These are phyloP conservation scores for Babesia divergens DNA, from an alignment of 169 alveolate genomes.

Conservation along the genomic window DNA sequence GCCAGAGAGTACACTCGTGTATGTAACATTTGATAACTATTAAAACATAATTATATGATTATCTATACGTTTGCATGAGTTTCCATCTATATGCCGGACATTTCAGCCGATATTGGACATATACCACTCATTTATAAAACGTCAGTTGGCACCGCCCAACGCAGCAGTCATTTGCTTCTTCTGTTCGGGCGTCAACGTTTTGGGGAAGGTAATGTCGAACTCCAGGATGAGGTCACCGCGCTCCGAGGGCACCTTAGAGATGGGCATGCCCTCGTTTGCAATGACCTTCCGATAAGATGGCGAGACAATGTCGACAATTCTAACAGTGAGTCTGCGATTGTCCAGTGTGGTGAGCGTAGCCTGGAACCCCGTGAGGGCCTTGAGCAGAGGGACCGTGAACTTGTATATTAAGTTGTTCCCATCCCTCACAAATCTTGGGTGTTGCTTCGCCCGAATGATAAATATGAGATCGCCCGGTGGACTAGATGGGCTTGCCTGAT, in stretches of 20 bases:
- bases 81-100: too few relatives aligned
- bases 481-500: slow-evolving; percentile 77
- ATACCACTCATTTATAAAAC: too few relatives aligned
- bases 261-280: slow-evolving; percentile 82
- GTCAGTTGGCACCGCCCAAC: too few relatives aligned
- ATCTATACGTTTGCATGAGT: neutral
- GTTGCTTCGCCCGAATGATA: slow-evolving; percentile 75
- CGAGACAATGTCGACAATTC: slow-evolving; percentile 79
- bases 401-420: slow-evolving; percentile 79
- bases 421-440: slow-evolving; percentile 76
- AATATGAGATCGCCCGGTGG: slow-evolving; percentile 83
- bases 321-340: slow-evolving; percentile 76
- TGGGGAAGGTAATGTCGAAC: slow-evolving; percentile 80
- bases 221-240: slow-evolving; percentile 81
- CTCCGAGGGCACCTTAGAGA: slow-evolving; percentile 72
- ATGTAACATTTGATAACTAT: slow-evolving; percentile 44
- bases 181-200: slow-evolving; percentile 74
- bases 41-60: neutral
- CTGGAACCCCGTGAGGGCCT: slow-evolving; percentile 84
- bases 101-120: neutral
- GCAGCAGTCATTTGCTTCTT: slow-evolving; percentile 69
- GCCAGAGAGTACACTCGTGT: slow-evolving; percentile 49
- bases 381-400: slow-evolving; percentile 80
- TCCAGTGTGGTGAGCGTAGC: slow-evolving; percentile 81
- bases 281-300: slow-evolving; percentile 76